These are phyloP conservation scores for Galerina marginata DNA, from an alignment of 768 basidiomycete genomes.

Conservation along the genomic window DNA sequence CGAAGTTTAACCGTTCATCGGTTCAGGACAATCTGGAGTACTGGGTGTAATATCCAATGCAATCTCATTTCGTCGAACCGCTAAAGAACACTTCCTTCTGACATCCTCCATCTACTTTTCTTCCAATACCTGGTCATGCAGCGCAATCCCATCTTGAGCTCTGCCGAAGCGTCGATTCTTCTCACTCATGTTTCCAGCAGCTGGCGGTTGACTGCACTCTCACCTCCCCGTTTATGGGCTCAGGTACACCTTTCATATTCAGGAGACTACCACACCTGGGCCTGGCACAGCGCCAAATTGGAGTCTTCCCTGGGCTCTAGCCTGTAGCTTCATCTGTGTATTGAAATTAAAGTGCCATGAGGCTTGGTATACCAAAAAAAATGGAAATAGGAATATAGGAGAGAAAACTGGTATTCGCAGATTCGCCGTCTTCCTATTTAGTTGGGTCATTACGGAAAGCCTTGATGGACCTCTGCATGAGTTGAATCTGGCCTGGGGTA, in stretches of 20 bases:
- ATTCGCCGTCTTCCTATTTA: not conserved
- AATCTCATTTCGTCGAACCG: slow-evolving; percentile 18
- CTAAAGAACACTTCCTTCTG: slow-evolving; percentile 13
- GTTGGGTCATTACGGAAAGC: slow-evolving; percentile 14
- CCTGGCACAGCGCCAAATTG: not conserved
- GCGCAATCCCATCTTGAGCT: slow-evolving; percentile 20
- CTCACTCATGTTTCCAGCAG: slow-evolving; percentile 21
- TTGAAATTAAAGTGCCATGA: too few species aligned
- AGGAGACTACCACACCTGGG: not conserved
- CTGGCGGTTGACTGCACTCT: slow-evolving; percentile 25
- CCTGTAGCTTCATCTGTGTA: too few species aligned
- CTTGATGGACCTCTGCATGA: slow-evolving; percentile 31
- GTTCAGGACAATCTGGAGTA: too few species aligned
- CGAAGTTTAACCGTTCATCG: too few species aligned
- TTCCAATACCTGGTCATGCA: slow-evolving; percentile 15
- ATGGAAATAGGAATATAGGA: too few species aligned
- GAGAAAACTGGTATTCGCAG: too few species aligned
- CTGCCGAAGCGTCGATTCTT: slow-evolving; percentile 22
- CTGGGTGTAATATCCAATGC: too few species aligned
- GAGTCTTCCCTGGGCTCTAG: too few species aligned
- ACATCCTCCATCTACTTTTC: slow-evolving; percentile 20
- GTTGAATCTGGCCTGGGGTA: slow-evolving; percentile 47
- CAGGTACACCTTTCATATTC: slow-evolving; percentile 15
- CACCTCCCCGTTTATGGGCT: slow-evolving; percentile 27
- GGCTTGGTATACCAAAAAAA: too few species aligned